These are phyloP conservation scores for Serendipita sp. DNA, from an alignment of 768 basidiomycete genomes.

Conservation along the genomic window DNA sequence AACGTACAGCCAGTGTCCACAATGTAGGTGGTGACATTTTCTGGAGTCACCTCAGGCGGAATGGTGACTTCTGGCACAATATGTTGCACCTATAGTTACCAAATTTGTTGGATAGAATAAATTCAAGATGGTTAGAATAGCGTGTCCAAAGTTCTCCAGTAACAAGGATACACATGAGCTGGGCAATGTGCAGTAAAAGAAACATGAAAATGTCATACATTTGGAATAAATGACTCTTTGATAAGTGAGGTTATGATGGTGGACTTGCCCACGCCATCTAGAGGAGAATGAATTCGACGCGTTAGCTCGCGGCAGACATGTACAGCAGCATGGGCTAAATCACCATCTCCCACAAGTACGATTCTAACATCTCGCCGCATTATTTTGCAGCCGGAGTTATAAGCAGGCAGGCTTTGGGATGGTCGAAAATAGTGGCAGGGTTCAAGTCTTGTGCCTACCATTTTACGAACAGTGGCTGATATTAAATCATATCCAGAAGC, in stretches of 20 bases:
- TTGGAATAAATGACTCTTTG: slow-evolving; percentile 84
- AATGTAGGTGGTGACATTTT: slow-evolving; percentile 95
- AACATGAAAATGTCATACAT: slow-evolving; percentile 35
- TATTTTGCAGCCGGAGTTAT: not conserved
- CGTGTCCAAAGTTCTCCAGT: not conserved
- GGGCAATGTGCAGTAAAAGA: not conserved
- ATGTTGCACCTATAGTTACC: slow-evolving; percentile 65
- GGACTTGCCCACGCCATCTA: slow-evolving; percentile 96
- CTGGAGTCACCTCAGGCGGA: slow-evolving; percentile 91
- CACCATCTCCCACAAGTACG: slow-evolving; percentile 86
- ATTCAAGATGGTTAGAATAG: not conserved
- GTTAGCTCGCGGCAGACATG: slow-evolving; percentile 8
- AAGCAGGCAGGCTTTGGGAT: not conserved
- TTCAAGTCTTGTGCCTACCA: too few relatives aligned
- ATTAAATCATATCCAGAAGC: too few relatives aligned
- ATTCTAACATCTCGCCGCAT: slow-evolving; percentile 93
- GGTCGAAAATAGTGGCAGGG: too few relatives aligned
- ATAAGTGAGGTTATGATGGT: slow-evolving; percentile 94
- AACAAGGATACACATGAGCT: not conserved
- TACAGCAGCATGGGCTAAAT: slow-evolving; percentile 17
- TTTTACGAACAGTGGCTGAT: too few relatives aligned
- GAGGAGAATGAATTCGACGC: slow-evolving; percentile 3
- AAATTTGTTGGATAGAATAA: not conserved
- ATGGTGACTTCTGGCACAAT: slow-evolving; percentile 96
- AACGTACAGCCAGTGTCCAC: slow-evolving; percentile 85